phyloP scores from a whole-genome alignment of 768 basidiomycete genomes.

The Kwoniella botswanensis region DNA sequence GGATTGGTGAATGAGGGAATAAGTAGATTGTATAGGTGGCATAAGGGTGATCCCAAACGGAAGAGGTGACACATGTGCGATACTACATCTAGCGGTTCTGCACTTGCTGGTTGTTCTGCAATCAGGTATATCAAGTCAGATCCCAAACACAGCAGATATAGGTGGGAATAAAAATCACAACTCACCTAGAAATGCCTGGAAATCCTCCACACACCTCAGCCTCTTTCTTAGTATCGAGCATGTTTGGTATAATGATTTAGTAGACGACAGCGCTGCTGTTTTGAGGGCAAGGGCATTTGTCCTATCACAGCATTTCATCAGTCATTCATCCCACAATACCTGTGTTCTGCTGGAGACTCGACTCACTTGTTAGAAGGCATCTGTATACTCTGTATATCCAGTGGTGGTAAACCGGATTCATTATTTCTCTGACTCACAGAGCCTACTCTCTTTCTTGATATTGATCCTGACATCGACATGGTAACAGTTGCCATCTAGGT shows the following conservation, averaged over 20 bases:
- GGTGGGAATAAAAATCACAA: not conserved
- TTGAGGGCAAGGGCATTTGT: conserved; percentile 56
- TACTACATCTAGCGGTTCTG: conserved; percentile 72
- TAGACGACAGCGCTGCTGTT: conserved; percentile 54
- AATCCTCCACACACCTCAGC: conserved; percentile 50
- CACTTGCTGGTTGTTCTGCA: conserved; percentile 46
- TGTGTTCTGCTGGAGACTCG: not conserved
- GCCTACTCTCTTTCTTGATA: conserved; percentile 45
- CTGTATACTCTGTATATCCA: conserved; percentile 51
- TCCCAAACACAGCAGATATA: not conserved
- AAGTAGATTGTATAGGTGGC: conserved; percentile 94
- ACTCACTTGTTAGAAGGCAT: conserved; percentile 55
- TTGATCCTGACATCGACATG: conserved; percentile 37
- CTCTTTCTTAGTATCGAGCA: conserved; percentile 49
- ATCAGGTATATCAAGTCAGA: conserved; percentile 1
- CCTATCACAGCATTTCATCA: conserved; percentile 25
- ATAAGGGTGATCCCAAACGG: conserved; percentile 88
- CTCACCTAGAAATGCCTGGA: conserved; percentile 52
- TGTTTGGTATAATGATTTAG: conserved; percentile 52
- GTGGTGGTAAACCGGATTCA: conserved; percentile 31
- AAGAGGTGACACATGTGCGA: conserved; percentile 93
- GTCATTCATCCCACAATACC: not conserved
- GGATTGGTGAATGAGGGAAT: conserved; percentile 54
- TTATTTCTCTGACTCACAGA: conserved; percentile 41
- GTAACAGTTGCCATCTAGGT: conserved; percentile 9